Percentiles rank a stretch among this genome's conserved stretches.
These are phyloP conservation scores for Xylaria sp. DNA, from an alignment of 2,329 filamentous ascomycete species.

Conservation along the genomic window DNA sequence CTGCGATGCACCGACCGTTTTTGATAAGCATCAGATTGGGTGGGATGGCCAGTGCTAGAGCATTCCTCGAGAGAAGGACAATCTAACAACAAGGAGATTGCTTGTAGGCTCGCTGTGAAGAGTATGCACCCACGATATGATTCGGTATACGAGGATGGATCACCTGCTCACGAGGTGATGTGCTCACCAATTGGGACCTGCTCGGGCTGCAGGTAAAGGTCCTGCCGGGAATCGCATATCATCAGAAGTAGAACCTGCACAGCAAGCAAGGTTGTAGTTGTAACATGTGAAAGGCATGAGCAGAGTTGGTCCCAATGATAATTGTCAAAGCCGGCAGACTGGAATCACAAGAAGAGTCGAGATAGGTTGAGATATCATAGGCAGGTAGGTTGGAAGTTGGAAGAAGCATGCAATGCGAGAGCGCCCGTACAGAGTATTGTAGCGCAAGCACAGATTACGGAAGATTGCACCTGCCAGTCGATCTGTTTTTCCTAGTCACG, in stretches of 20 bases:
- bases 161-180: not conserved
- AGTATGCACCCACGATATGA: too few species aligned
- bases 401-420: too few species aligned
- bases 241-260: not conserved
- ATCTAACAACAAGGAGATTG: not conserved
- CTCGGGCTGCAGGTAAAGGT: not conserved
- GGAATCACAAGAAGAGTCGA: not conserved
- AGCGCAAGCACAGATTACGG: too few species aligned
- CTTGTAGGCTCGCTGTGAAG: not conserved
- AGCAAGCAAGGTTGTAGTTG: not conserved
- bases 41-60: slow-evolving; percentile 2
- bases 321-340: not conserved
- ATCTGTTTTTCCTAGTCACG: not conserved
- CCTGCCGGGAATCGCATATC: not conserved
- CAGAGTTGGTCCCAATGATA: not conserved
- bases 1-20: slow-evolving; percentile 12
- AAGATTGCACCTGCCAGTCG: not conserved
- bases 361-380: not conserved
- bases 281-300: not conserved
- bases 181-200: not conserved
- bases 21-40: slow-evolving; percentile 8
- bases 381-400: too few species aligned
- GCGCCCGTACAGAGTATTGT: too few species aligned
- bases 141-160: not conserved
- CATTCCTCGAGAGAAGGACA: not conserved